Conservation (phyloP, 192 early-diverging fungal species). For the Funneliformis mosseae region DNA sequence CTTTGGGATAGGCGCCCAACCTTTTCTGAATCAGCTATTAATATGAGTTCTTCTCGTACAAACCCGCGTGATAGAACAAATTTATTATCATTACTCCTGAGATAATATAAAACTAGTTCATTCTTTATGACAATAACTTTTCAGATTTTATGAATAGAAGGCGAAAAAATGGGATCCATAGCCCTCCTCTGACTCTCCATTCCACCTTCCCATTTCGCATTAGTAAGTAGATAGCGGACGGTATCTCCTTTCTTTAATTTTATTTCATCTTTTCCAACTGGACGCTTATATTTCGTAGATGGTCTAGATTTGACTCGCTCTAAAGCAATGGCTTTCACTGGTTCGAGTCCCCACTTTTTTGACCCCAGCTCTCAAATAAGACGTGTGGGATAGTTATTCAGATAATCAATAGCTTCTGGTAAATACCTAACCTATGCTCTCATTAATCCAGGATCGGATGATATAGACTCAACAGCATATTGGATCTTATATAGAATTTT, state of each 20-base stretch:
- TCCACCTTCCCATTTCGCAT: slow-evolving; percentile 17
- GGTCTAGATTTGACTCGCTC: not conserved
- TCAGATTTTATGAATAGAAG: slow-evolving; percentile 18
- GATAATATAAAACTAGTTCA: slow-evolving; percentile 25
- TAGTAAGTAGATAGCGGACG: not conserved
- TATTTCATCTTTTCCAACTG: slow-evolving; percentile 19
- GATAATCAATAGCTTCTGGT: slow-evolving; percentile 20
- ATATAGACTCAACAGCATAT: not conserved
- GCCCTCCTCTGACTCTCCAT: slow-evolving; percentile 14
- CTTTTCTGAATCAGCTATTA: slow-evolving; percentile 19
- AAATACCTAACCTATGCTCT: slow-evolving; percentile 26
- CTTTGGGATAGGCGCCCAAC: not conserved
- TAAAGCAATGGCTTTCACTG: slow-evolving; percentile 9
- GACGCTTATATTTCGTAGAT: slow-evolving; percentile 14
- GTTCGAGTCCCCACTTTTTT: slow-evolving; percentile 9
- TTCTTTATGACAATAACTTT: slow-evolving; percentile 24
- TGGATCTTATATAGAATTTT: too few relatives aligned
- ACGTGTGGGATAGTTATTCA: slow-evolving; percentile 26
- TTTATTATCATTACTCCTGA: slow-evolving; percentile 16
- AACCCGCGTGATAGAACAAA: not conserved
- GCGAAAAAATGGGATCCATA: not conserved
- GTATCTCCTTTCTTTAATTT: too few relatives aligned
- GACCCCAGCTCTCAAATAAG: slow-evolving; percentile 16
- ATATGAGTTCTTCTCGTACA: slow-evolving; percentile 22
- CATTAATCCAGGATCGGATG: slow-evolving; percentile 21